phyloP scores from a whole-genome alignment of 169 alveolate genomes.

The Eimeria maxima region DNA sequence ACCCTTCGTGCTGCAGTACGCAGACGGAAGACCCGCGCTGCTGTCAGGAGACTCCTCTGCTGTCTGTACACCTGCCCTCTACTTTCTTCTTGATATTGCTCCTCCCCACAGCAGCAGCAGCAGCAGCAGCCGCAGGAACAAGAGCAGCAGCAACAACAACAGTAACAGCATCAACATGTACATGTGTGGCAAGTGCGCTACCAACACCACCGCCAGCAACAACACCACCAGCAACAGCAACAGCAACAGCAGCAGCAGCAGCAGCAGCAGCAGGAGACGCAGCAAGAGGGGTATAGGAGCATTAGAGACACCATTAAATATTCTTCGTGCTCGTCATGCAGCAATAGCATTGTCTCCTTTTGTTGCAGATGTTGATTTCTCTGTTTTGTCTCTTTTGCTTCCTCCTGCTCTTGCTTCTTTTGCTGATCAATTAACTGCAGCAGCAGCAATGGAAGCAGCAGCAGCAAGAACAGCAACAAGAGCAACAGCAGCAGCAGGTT shows the following conservation, averaged over 20 bases:
- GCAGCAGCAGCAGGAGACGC: background rate
- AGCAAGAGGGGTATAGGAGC: background rate
- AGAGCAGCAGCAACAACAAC: background rate
- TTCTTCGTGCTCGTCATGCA: too few relatives aligned
- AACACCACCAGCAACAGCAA: background rate
- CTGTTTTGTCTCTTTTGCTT: background rate
- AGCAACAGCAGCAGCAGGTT: too few relatives aligned
- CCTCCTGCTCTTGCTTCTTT: background rate
- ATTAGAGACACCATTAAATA: background rate
- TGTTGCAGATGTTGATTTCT: background rate
- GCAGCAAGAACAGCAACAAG: too few relatives aligned
- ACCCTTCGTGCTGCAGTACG: conserved; percentile 1
- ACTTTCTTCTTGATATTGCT: background rate
- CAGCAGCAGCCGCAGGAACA: background rate
- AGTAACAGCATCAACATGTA: background rate
- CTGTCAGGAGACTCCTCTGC: background rate
- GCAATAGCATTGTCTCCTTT: background rate
- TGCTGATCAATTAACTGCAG: background rate
- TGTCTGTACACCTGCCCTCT: background rate
- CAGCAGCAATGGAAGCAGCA: too few relatives aligned
- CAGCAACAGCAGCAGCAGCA: conserved; percentile 15
- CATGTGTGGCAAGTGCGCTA: background rate
- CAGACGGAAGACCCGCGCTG: background rate
- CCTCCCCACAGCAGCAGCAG: background rate
- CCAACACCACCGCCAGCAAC: background rate